Base-by-base conservation (phyloP, 202 grass and related monocot species). In the Cymbopogon flexuosus region DNA sequence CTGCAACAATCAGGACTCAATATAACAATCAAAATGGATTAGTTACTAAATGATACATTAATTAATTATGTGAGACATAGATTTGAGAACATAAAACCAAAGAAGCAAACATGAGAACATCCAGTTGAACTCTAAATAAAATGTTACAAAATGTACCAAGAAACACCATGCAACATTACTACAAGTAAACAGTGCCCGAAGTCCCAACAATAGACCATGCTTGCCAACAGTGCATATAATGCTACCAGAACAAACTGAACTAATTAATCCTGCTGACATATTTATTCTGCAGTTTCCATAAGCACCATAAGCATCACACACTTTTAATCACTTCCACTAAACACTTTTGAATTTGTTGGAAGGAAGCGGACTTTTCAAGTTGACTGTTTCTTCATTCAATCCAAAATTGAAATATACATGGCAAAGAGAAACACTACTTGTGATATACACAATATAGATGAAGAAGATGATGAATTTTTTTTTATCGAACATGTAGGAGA, bases 71-170 rank as follows among this genome's bases (percentile, higher is more conserved):
- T 27, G 22, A 27, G 57, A 60, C 52, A 11, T 1, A n/a, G 1
- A 60, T 60, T 60, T 60, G 57, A 60, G 23, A 82, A 54, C 64
- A 82, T 34, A 77, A 36, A 23, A 65, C 65, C 14, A 37, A 57
- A 4, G 72, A 67, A 9, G 21, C 46, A 68, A 49, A 68, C 35
- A 10, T 73, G 34, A 27, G 21, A 73, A 11, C 15, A 41, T 40
- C 60, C 60, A 46, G 16, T 79, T 71, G 56, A 35, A 9, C 40
- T 60, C 16, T 37, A 84, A 67, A 42, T 51, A 68, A 16, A 75
- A 61, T 73, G 24, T 10, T 54, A 73, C 16, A 12, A 34, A 65
- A 85, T 33, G 9, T 59, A 51, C 8, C 22, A 65, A 64, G 37
- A 34, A 46, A 37, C 5, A 19, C 29, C 43, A 87, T 3, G n/a